Conservation (phyloP, 768 basidiomycete genomes). For the Amanita inopinata region DNA sequence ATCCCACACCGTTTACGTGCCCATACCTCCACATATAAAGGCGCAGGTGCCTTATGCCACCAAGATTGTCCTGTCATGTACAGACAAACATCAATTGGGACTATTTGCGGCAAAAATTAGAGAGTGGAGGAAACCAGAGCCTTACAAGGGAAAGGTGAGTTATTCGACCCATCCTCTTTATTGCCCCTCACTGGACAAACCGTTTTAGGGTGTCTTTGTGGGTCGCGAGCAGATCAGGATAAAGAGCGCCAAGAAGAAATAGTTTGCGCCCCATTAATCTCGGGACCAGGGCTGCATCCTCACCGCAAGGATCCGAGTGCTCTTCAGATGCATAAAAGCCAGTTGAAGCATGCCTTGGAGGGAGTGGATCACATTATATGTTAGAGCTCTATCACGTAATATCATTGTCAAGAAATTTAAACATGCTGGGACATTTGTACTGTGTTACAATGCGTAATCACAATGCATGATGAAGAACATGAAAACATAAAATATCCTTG, state of each 20-base stretch:
- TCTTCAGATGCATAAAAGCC: no score
- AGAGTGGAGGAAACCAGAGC: constrained; percentile 82
- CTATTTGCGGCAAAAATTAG: constrained; percentile 84
- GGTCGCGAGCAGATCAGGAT: constrained; percentile 89
- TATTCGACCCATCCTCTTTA: not conserved
- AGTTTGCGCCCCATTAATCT: constrained; percentile 27
- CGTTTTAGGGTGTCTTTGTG: constrained; percentile 76
- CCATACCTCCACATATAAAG: constrained; percentile 74
- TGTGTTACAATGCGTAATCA: not conserved
- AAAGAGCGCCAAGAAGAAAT: constrained; percentile 94
- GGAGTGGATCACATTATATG: no score
- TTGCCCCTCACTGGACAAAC: constrained; percentile 3
- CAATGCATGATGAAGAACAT: not conserved
- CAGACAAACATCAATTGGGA: constrained; percentile 82
- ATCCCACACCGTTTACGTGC: constrained; percentile 78
- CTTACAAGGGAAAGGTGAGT: constrained; percentile 94
- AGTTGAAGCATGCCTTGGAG: no score
- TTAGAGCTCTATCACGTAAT: no score
- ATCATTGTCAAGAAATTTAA: no score
- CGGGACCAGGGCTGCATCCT: no score
- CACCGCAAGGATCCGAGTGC: no score
- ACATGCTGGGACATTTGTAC: no score
- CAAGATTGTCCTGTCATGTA: constrained; percentile 73
- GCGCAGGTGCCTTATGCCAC: constrained; percentile 76
- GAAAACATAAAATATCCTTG: not conserved